Percentiles rank a stretch among this genome's conserved stretches.
These are phyloP conservation scores for Stramenopiles sp. DNA, from an alignment of 352 stramenopile genomes.

Conservation along the genomic window DNA sequence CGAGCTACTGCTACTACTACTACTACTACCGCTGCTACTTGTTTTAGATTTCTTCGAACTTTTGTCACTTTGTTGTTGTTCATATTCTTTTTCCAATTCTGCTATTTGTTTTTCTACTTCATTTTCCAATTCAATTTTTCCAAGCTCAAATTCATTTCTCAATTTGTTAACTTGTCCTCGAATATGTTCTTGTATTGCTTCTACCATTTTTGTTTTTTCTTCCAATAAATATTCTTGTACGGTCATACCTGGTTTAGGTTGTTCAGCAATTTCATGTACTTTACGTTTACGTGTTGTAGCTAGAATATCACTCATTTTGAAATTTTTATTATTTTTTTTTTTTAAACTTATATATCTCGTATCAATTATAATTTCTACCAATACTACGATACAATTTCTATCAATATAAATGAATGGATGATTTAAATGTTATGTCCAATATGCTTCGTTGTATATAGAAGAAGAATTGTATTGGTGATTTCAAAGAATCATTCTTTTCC, in stretches of 20 bases:
- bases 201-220: neutral
- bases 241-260: neutral
- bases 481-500: too few relatives aligned
- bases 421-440: too few relatives aligned
- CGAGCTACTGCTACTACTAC: neutral
- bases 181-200: neutral
- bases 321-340: too few relatives aligned
- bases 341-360: too few relatives aligned
- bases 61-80: neutral
- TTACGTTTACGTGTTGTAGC: neutral
- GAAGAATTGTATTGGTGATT: too few relatives aligned
- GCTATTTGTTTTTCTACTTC: neutral
- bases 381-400: too few relatives aligned
- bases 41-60: neutral
- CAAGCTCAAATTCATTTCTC: neutral
- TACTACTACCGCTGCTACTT: too few relatives aligned
- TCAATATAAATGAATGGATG: too few relatives aligned
- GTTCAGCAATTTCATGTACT: neutral
- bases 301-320: too few relatives aligned
- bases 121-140: neutral
- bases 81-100: neutral
- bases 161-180: neutral
- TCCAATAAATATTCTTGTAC: neutral
- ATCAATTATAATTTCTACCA: too few relatives aligned
- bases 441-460: too few relatives aligned